Evolutionary conservation across 352 stramenopile species (phyloP).

Genomic region (Pythium phragmitis): DNA sequence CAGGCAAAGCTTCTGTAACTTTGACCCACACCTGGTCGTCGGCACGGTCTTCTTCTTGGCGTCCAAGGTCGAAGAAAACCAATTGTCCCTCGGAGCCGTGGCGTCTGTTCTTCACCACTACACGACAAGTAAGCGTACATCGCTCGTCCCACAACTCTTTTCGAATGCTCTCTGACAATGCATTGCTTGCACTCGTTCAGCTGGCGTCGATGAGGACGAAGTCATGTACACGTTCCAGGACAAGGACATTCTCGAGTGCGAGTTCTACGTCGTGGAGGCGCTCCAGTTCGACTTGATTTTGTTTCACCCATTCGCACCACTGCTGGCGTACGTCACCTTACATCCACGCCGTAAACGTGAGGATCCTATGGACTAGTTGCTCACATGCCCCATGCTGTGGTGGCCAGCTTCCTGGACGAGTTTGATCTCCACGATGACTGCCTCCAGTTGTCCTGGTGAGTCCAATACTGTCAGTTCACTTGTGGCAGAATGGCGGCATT

Average conservation of each 20-base stretch:
- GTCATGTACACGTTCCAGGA: constrained; percentile 88
- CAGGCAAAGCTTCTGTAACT: constrained; percentile 90
- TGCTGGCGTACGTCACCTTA: constrained; percentile 68
- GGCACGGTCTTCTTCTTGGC: constrained; percentile 85
- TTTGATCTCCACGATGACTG: constrained; percentile 87
- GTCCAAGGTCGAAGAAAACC: constrained; percentile 87
- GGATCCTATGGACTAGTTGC: background rate
- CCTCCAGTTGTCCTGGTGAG: constrained; percentile 79
- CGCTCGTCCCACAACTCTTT: background rate
- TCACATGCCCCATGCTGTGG: background rate
- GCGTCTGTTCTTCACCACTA: constrained; percentile 84
- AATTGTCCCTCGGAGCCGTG: constrained; percentile 76
- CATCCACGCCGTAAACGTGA: background rate
- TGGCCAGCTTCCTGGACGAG: constrained; percentile 71
- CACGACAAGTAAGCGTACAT: constrained; percentile 60
- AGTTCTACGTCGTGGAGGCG: constrained; percentile 89
- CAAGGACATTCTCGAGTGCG: constrained; percentile 89
- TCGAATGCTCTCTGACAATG: background rate
- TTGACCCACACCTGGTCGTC: constrained; percentile 84
- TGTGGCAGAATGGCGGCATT: background rate
- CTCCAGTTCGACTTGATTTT: constrained; percentile 89
- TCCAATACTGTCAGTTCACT: background rate
- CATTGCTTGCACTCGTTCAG: constrained; percentile 26
- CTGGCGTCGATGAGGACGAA: constrained; percentile 81
- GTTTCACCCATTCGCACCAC: constrained; percentile 78